Conservation (phyloP, 1,139 yeast species). For the Yamadazyma jaroonii region DNA sequence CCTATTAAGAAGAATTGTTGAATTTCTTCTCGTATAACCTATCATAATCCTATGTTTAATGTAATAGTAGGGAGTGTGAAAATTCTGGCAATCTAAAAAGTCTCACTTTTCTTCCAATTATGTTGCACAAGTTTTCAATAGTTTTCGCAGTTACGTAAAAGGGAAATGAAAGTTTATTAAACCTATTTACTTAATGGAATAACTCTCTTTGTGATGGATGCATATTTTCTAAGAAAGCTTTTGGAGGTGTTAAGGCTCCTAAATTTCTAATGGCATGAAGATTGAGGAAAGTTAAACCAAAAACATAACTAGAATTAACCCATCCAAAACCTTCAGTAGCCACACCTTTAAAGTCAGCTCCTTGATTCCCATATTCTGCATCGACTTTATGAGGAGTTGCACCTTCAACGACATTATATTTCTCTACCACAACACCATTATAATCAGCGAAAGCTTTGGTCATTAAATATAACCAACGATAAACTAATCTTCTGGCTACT, state of each 20-base stretch:
- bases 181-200: conserved; percentile 10
- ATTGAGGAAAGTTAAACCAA: conserved; percentile 71
- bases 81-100: background rate
- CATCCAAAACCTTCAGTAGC: conserved; percentile 97
- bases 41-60: conserved; percentile 1
- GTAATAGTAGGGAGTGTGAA: background rate
- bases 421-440: conserved; percentile 94
- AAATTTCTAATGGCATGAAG: conserved; percentile 71
- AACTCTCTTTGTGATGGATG: conserved; percentile 39
- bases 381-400: conserved; percentile 88
- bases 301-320: conserved; percentile 85
- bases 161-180: no score
- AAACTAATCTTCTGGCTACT: conserved; percentile 68
- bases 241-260: conserved; percentile 82
- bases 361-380: conserved; percentile 98
- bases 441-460: conserved; percentile 91
- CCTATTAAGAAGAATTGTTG: conserved; percentile 1
- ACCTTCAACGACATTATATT: conserved; percentile 83
- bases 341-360: conserved; percentile 87
- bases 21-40: conserved; percentile 1
- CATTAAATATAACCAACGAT: conserved; percentile 88
- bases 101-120: background rate
- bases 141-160: background rate
- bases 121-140: background rate
- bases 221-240: conserved; percentile 57